Conservation (phyloP, 2,329 filamentous ascomycete species). For the Phaeosphaeriaceae sp. region DNA sequence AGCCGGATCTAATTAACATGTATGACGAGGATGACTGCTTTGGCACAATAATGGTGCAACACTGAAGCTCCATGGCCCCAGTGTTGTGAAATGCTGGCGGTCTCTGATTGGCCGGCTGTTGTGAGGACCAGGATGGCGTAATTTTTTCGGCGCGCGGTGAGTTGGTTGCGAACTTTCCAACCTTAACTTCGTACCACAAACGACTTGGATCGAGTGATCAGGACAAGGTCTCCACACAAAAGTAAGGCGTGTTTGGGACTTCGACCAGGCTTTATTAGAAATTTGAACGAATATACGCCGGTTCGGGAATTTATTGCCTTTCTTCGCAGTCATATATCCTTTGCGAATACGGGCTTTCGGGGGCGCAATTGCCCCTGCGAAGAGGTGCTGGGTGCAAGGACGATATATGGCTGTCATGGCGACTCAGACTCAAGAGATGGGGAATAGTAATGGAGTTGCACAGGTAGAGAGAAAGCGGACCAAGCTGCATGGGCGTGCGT, state of each 20-base stretch:
- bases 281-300: too few species aligned
- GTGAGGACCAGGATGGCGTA: conserved; percentile 16
- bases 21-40: conserved; percentile 2
- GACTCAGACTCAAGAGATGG: conserved; percentile 14
- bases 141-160: conserved; percentile 12
- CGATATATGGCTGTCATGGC: conserved; percentile 25
- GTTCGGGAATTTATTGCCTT: background rate
- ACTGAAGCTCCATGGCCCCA: conserved; percentile 4
- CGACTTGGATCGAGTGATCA: too few species aligned
- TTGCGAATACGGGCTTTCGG: conserved; percentile 20
- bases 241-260: too few species aligned
- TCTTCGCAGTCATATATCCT: conserved; percentile 26
- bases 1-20: background rate
- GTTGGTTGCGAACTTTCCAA: background rate
- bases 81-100: conserved; percentile 13
- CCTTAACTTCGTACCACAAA: too few species aligned
- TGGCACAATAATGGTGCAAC: conserved; percentile 8
- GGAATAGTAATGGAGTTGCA: conserved; percentile 11
- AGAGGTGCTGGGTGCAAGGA: conserved; percentile 5
- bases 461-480: conserved; percentile 18
- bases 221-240: background rate
- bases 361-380: conserved; percentile 28
- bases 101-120: conserved; percentile 21
- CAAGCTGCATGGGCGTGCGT: conserved; percentile 83
- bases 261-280: too few species aligned